These are phyloP conservation scores for Trichoderma afroharzianum DNA, from an alignment of 2,329 filamentous ascomycete species.

Conservation along the genomic window DNA sequence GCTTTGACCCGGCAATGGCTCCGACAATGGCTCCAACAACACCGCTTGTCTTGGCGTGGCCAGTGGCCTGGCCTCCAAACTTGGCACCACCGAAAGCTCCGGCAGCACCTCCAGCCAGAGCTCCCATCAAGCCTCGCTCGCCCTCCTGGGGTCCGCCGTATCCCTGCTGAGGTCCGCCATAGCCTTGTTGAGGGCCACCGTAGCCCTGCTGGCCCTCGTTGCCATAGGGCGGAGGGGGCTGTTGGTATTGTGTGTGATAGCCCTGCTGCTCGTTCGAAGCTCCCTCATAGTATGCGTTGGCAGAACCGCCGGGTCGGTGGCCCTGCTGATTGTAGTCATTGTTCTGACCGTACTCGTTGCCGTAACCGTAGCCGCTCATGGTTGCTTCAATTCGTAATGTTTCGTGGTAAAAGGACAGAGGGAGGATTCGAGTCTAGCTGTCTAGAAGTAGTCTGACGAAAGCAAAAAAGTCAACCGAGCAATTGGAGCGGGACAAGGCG, in stretches of 20 bases:
- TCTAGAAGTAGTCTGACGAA: not conserved
- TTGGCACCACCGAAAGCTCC: constrained; percentile 40
- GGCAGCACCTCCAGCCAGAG: constrained; percentile 38
- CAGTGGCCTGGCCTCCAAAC: constrained; percentile 30
- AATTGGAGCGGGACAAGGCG: not conserved
- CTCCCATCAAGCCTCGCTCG: constrained; percentile 41
- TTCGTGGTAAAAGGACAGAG: not conserved
- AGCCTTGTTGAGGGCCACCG: not conserved
- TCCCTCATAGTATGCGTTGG: constrained; percentile 11
- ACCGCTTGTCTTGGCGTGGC: constrained; percentile 31
- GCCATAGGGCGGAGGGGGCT: constrained; percentile 6
- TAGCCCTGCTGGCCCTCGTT: not conserved
- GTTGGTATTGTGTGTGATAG: constrained; percentile 8
- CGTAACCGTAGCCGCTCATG: constrained; percentile 16
- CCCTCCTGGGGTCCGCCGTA: constrained; percentile 29
- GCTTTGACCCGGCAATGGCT: constrained; percentile 40
- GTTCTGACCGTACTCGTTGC: not conserved
- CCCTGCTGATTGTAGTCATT: not conserved
- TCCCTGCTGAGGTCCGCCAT: not conserved
- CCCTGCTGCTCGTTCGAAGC: not conserved
- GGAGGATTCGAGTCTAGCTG: not conserved
- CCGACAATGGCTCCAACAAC: constrained; percentile 40
- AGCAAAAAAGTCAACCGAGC: not conserved
- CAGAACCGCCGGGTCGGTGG: not conserved
- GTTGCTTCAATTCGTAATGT: not conserved